Evolutionary conservation across 2,329 filamentous ascomycete genomes (phyloP).

Genomic region (Botrytis fragariae): DNA sequence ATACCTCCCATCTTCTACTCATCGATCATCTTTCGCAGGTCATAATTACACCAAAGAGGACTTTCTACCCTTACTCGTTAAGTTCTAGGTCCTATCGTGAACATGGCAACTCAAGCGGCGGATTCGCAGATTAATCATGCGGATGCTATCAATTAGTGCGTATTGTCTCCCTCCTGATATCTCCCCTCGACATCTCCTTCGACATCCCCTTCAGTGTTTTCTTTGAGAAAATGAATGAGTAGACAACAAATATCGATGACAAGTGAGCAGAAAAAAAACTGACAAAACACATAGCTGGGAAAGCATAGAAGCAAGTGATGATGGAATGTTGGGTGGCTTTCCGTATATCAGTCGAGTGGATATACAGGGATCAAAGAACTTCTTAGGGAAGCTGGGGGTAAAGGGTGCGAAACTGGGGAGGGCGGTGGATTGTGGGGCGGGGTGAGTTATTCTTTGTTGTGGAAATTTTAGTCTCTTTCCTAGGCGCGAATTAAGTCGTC

Average conservation of each 20-base stretch:
- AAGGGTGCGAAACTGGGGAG: constrained; percentile 37
- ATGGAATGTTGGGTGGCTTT: constrained; percentile 79
- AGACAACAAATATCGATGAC: not conserved
- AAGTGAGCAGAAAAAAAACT: not conserved
- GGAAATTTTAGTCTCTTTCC: not conserved
- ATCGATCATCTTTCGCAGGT: not conserved
- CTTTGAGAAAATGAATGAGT: accelerated
- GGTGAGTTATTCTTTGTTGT: constrained; percentile 32
- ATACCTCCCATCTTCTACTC: not conserved
- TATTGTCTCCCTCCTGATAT: not conserved
- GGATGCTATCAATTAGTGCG: constrained; percentile 17
- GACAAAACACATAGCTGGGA: constrained; percentile 43
- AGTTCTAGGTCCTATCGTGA: not conserved
- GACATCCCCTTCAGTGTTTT: not conserved
- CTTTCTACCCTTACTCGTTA: too few species aligned
- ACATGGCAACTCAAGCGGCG: constrained; percentile 1
- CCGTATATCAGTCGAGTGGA: constrained; percentile 68
- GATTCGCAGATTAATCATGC: constrained; percentile 18
- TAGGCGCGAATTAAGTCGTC: not conserved
- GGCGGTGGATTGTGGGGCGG: constrained; percentile 42
- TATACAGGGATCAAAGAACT: constrained; percentile 66
- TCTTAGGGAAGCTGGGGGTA: constrained; percentile 63
- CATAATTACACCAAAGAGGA: too few species aligned
- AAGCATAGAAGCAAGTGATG: constrained; percentile 50
- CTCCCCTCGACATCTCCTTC: not conserved